Percentiles rank a stretch among this genome's conserved stretches.
These are phyloP conservation scores for Volutella citrinella DNA, from an alignment of 2,329 filamentous ascomycete genomes.

Conservation along the genomic window DNA sequence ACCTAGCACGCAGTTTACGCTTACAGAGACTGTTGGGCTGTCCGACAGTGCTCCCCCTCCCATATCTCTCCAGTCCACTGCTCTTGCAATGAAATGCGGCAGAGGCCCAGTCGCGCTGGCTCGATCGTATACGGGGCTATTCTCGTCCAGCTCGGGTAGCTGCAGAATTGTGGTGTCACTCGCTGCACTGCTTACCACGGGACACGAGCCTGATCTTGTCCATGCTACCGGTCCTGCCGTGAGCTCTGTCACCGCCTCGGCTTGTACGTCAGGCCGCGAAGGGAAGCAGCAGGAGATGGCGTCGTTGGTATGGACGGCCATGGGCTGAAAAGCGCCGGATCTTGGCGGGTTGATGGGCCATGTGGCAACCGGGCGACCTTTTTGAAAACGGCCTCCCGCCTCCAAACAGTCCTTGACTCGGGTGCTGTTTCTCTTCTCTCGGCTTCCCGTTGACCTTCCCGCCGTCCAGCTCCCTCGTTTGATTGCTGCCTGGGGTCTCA, in stretches of 20 bases:
- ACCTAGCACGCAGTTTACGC: no score
- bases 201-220: constrained; percentile 23
- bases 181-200: constrained; percentile 12
- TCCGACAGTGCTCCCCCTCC: no score
- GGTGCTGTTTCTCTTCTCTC: constrained; percentile 5
- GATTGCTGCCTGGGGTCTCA: constrained; percentile 3
- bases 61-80: no score
- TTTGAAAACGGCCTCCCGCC: constrained; percentile 10
- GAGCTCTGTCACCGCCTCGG: constrained; percentile 18
- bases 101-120: constrained; percentile 1
- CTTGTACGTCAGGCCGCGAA: no score
- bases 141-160: constrained; percentile 33
- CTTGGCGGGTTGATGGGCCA: not conserved
- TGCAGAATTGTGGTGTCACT: constrained; percentile 28
- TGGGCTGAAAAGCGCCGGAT: no score
- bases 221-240: constrained; percentile 22
- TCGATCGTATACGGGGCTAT: constrained; percentile 32
- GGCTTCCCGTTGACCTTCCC: constrained; percentile 3
- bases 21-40: no score
- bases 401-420: no score
- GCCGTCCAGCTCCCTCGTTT: constrained; percentile 2
- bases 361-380: constrained; percentile 5
- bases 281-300: not conserved
- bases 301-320: constrained; percentile 1
- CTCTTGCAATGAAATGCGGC: no score